phyloP scores from a whole-genome alignment of 495 filamentous ascomycete genomes.

The Mytilinidion resinicola region DNA sequence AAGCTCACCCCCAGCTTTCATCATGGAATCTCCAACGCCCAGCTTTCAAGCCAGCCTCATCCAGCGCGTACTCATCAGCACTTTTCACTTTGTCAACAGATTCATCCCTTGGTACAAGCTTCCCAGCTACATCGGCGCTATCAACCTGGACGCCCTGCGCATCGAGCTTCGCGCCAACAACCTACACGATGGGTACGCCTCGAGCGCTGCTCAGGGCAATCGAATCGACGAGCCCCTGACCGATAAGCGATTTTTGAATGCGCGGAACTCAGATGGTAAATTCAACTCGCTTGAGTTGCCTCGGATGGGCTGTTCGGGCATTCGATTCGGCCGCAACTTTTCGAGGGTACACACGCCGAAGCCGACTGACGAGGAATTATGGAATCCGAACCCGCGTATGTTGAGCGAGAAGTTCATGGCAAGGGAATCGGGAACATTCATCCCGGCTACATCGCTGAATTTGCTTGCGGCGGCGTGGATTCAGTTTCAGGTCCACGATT shows the following conservation, averaged over 20 bases:
- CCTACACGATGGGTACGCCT: slow-evolving; percentile 39
- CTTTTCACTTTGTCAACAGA: slow-evolving; percentile 37
- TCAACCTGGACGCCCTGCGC: slow-evolving; percentile 39
- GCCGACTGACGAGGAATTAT: slow-evolving; percentile 37
- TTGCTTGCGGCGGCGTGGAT: slow-evolving; percentile 45
- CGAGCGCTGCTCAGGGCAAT: slow-evolving; percentile 30
- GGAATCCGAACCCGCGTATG: slow-evolving; percentile 39
- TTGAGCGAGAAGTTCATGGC: slow-evolving; percentile 37
- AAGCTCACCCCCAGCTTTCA: too few species aligned
- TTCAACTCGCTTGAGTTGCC: slow-evolving; percentile 39
- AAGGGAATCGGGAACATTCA: slow-evolving; percentile 31
- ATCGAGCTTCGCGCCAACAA: slow-evolving; percentile 39
- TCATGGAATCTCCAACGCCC: too few species aligned
- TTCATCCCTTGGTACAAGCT: slow-evolving; percentile 39
- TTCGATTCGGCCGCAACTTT: slow-evolving; percentile 42
- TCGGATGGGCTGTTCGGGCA: slow-evolving; percentile 40
- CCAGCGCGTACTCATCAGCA: slow-evolving; percentile 18
- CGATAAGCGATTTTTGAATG: slow-evolving; percentile 25
- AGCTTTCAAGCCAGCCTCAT: neutral
- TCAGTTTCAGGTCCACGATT: slow-evolving; percentile 44
- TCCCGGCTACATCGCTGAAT: slow-evolving; percentile 41
- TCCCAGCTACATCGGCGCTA: slow-evolving; percentile 33
- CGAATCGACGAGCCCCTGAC: slow-evolving; percentile 21
- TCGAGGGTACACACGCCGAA: slow-evolving; percentile 29
- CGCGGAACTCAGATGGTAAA: slow-evolving; percentile 39